These are phyloP conservation scores for Lactarius tabidus DNA, from an alignment of 768 basidiomycete species.

Conservation along the genomic window DNA sequence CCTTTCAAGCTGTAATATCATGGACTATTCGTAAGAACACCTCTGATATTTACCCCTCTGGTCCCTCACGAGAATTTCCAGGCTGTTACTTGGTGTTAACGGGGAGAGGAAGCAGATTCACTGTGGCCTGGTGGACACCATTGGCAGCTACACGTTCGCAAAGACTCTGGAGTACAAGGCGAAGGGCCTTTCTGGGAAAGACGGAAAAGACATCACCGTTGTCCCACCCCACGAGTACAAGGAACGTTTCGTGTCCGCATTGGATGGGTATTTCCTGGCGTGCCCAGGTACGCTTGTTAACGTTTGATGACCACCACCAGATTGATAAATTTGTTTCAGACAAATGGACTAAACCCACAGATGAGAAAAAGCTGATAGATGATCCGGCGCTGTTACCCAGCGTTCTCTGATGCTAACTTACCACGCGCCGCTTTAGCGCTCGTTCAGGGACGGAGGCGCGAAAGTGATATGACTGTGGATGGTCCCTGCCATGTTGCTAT, in stretches of 20 bases:
- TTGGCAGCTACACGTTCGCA: conserved; percentile 81
- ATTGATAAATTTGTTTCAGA: conserved; percentile 27
- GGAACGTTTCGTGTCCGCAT: conserved; percentile 65
- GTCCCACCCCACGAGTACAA: conserved; percentile 78
- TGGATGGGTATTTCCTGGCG: conserved; percentile 72
- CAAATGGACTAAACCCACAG: conserved; percentile 38
- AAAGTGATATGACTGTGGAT: neutral
- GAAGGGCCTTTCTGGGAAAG: conserved; percentile 55
- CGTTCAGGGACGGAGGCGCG: neutral
- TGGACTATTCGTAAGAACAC: conserved; percentile 75
- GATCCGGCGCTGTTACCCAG: conserved; percentile 33
- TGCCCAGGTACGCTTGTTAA: conserved; percentile 55
- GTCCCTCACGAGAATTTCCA: conserved; percentile 28
- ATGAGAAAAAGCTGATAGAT: conserved; percentile 31
- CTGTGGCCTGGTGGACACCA: conserved; percentile 81
- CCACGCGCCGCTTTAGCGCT: neutral
- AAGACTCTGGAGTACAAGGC: conserved; percentile 86
- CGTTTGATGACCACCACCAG: neutral
- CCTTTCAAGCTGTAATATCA: conserved; percentile 69
- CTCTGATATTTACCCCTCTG: neutral
- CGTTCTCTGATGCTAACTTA: conserved; percentile 29
- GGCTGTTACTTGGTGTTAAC: conserved; percentile 71
- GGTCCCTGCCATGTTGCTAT: neutral
- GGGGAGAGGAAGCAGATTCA: conserved; percentile 60
- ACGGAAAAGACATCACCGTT: conserved; percentile 72